Base-by-base conservation (phyloP, 768 basidiomycete genomes). In the Grammothele lineata region DNA sequence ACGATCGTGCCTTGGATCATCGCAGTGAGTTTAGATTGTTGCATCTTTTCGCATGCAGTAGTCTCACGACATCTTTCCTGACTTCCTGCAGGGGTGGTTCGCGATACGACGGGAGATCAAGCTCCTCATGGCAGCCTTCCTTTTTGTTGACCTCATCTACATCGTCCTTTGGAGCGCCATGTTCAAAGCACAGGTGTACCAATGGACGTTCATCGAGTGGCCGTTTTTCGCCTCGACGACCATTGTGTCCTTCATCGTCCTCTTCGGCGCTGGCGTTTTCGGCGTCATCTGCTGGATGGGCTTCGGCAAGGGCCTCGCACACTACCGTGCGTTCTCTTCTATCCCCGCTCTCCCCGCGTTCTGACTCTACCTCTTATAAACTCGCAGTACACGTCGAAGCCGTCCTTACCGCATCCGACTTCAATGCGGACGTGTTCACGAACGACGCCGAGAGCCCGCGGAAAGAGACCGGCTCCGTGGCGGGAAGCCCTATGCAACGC, bases 301-400 rank as follows among this genome's bases (percentile, higher is more conserved):
- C 54, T 83, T 82, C 54, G 74, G 66, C 40, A 70, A 74, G 48
- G 81, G 81, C 0, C 67, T 81, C 11, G 69, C 70, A 1, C 66
- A 82, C 45, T 83, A 80, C 55, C 60, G 81, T 83, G 54, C 50
- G 78, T 68, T 4, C 24, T 22, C 40, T 9, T 11, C 25, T 8
- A 17, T 7, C 18, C 18, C 17, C 14, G 11, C 15, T 30, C 36
- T 7, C 26, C n/a, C 23, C 11, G 14, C 21, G 8, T 6, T 11
- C 33, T 27, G 14, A 19, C 15, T 7, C n/a, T 14, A 37, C 10
- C 9, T 39, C 32, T 30, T 19, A 22, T 23, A 15, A 30, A 27
- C 15, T 43, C 36, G 8, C 38, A 57, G 47, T 60, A 21, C 39
- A 58, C 32, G 52, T 57, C 51, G 43, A 63, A 39, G 39, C 40